A percentile compares a stretch with the other conserved stretches of the same genome.
phyloP scores from a whole-genome alignment of 176 grass and related monocot genomes.

The Musa beccarii region DNA sequence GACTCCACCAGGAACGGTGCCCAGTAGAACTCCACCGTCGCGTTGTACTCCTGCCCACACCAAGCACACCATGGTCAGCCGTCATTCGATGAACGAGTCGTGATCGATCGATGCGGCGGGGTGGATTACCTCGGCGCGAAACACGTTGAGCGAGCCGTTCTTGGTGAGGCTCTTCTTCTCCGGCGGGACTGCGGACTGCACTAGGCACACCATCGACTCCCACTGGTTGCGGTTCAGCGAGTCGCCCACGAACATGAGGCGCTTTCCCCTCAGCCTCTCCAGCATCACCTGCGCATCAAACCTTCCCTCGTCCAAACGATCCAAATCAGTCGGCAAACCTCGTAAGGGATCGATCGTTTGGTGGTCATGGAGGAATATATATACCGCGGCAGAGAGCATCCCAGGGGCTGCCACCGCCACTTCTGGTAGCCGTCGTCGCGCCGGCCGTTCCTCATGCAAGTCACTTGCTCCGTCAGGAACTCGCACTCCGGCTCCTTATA shows the following conservation, averaged over 20 bases:
- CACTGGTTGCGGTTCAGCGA: constrained; percentile 95
- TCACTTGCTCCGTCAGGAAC: constrained; percentile 61
- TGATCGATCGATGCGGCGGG: too few relatives aligned
- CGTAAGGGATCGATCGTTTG: not conserved
- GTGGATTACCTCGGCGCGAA: constrained; percentile 44
- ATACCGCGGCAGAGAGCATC: constrained; percentile 64
- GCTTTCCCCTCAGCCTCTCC: constrained; percentile 63
- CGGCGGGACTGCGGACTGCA: constrained; percentile 41
- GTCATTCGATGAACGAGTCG: too few relatives aligned
- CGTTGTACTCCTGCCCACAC: constrained; percentile 52
- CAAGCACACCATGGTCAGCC: too few relatives aligned
- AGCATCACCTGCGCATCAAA: constrained; percentile 68
- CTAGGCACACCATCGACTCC: constrained; percentile 79
- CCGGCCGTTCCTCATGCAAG: constrained; percentile 64
- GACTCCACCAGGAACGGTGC: constrained; percentile 90
- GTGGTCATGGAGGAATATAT: not conserved
- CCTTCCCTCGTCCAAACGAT: constrained; percentile 15
- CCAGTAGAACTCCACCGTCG: constrained; percentile 93
- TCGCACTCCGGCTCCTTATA: constrained; percentile 64
- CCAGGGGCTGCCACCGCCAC: constrained; percentile 61
- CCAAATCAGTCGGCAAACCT: not conserved
- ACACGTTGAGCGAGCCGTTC: constrained; percentile 29
- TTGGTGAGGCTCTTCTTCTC: constrained; percentile 42
- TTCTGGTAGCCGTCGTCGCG: constrained; percentile 56
- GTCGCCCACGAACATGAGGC: constrained; percentile 81